Base-by-base conservation (phyloP, 1,284 basidiomycete species). In the Tylopilus sp. region DNA sequence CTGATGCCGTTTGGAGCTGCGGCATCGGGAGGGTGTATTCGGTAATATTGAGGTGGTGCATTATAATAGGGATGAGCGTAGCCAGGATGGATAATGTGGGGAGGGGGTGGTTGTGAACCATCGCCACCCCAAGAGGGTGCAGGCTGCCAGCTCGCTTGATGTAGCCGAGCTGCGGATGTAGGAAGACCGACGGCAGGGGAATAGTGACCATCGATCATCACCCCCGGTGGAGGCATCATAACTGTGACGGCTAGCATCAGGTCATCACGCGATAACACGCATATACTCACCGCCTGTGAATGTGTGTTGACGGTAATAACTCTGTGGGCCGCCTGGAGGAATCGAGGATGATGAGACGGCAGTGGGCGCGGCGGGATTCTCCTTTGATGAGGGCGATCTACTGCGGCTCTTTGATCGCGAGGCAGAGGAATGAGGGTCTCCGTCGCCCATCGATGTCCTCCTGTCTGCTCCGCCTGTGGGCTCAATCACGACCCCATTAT, bases 401-500 rank as follows among this genome's bases (percentile, higher is more conserved):
- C 74, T 76, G 51, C 76, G 74, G 58, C 80, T 81, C 48, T 64
- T 64, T 12, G 74, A 70, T 54, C 73, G 69, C n/a, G 76, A 77
- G 18, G 64, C 70, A 11, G 74, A 72, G 6, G 72, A 71, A 31
- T 59, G 68, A 43, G 64, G 70, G 26, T 69, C 66, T 15, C 66
- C 71, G 26, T 70, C 64, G 11, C 61, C 70, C 13, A 65, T 68
- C 12, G 67, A 69, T n/a, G 65, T 65, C 29, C 58, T 55, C 37
- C 56, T 58, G 49, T 61, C 63, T 26, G 60, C 56, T 12, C 52
- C 58, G 21, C 76, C 75, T 6, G 68, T 51, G 7, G 79, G 72
- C 52, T 84, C 81, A 50, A 83, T 75, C 46, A 84, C 69, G n/a
- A 84, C 71, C 5, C 84, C 84, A 58, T 84, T 82, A 57, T 86